Evolutionary conservation across 192 early-diverging fungal genomes (phyloP), one percentile per base, ranked within the genome.

Genomic region (Borealophlyctis nickersoniae): DNA sequence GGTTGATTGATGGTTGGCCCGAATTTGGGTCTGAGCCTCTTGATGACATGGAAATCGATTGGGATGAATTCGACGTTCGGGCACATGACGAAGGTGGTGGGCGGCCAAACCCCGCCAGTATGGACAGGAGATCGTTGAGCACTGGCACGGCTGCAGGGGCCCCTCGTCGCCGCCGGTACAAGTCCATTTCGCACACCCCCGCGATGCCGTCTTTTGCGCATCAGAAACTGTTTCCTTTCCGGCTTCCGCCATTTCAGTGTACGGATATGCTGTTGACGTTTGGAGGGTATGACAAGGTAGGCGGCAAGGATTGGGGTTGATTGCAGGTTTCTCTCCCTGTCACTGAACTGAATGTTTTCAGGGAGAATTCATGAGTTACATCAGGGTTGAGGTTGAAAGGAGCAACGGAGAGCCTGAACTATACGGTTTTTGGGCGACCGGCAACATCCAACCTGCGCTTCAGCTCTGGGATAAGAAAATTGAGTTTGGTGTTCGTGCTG

Each of bases 401-500:
- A 58, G 52, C 24, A 66, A 60, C 34, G 77, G 74, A n/a, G 82
- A 84, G 61, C 11, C 51, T 3, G 70, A 73, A 36, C 31, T 36
- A 0, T 74, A 70, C 63, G 50, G 60, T 19, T 56, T 81, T 4
- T 80, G 79, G 74, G 62, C 72, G 14, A 33, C 49, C 11, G 79
- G 73, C n/a, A 76, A 73, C 50, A 22, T 82, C 7, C 81, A 78
- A 52, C 74, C 74, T 16, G 57, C 83, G 13, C 50, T 85, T 2
- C 66, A 60, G 24, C 31, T 84, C 2, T 63, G 71, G 51, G 74
- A 77, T 29, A 81, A 74, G 60, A 77, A 71, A 36, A 57, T 86
- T 27, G 77, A 83, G n/a, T 84, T 80, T 71, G 78, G 80, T 3
- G 65, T 80, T 22, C 39, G 63, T 16, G 76, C 81, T 4, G 79